These are phyloP conservation scores for Cercophora scortea DNA, from an alignment of 495 filamentous ascomycete species.

Conservation along the genomic window DNA sequence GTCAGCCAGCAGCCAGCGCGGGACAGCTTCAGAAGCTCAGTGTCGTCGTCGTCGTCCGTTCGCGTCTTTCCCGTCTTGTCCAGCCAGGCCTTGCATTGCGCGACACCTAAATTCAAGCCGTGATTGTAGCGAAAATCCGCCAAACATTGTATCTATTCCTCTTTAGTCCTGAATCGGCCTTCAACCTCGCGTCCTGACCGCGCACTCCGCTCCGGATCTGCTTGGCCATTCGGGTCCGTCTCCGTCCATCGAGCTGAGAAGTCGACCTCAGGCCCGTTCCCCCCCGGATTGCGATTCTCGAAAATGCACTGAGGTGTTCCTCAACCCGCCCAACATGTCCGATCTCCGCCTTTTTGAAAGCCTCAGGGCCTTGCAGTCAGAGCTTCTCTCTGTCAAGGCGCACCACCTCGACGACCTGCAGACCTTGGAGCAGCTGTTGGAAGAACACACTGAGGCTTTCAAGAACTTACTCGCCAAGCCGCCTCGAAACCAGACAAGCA, in stretches of 20 bases:
- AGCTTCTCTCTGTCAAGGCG: constrained; percentile 62
- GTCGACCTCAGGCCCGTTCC: neutral
- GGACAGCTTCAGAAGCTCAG: constrained; percentile 15
- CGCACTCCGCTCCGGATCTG: too few relatives aligned
- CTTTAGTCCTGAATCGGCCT: neutral
- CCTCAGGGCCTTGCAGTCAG: constrained; percentile 69
- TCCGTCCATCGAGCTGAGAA: neutral
- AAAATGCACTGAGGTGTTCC: constrained; percentile 16
- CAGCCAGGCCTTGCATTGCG: neutral
- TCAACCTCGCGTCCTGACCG: neutral
- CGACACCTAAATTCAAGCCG: neutral
- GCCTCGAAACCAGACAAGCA: constrained; percentile 58
- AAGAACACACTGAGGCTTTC: constrained; percentile 63
- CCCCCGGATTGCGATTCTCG: neutral
- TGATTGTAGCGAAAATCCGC: neutral
- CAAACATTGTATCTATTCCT: neutral
- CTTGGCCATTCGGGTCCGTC: too few relatives aligned
- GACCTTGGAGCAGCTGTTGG: constrained; percentile 57
- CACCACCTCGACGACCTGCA: constrained; percentile 54
- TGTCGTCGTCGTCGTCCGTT: neutral
- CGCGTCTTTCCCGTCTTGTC: neutral
- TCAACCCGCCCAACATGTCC: constrained; percentile 47
- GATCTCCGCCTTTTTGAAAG: constrained; percentile 54
- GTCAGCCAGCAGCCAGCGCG: constrained; percentile 7
- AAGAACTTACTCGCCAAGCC: constrained; percentile 69